Evolutionary conservation across 179 eudicot species (phyloP), one percentile per base, ranked within the genome.

Genomic region (Gypsophila paniculata): DNA sequence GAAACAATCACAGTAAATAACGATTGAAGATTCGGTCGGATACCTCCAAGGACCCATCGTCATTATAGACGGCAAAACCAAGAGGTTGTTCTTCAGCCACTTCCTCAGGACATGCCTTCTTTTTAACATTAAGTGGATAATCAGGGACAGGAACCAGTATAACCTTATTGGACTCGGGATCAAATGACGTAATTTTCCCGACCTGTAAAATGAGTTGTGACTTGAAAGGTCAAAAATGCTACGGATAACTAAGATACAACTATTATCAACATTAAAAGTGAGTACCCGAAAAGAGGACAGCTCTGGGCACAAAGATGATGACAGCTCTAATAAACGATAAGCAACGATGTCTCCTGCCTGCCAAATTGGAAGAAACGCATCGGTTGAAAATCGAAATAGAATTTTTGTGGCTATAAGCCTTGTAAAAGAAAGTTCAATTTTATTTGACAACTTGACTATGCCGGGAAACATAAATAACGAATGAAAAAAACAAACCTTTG

Each of bases 41-140:
- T 88, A 92, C 99, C 99, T 91, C 95, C 77, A 95, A 78, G 57
- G 92, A 82, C 64, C 95, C 99, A 80, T 90, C 92, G 74, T 95
- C 96, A 58, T 77, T 75, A 65, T 91, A 87, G 39, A 82, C 63
- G 49, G 89, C 76, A 68, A 78, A 76, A 67, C 86, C 86, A 46
- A 73, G 80, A 52, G 79, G 85, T 61, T 78, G 74, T 23, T 58
- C 62, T 21, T 25, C 34, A 23, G 62, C 32, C 10, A 10, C 34
- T 10, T 72, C 78, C 54, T 61, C 88, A 22, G 79, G 88, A 74
- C 79, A 90, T 51, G 68, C 52, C 78, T 81, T 83, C 79, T 80
- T 84, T 65, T 66, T 71, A 58, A 82, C 61, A 71, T 78, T 63
- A 72, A 88, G 78, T 46, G 96, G 99, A 77, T 86, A 84, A 68